phyloP scores from a whole-genome alignment of 2,329 filamentous ascomycete species.

The Epichloe sibirici region DNA sequence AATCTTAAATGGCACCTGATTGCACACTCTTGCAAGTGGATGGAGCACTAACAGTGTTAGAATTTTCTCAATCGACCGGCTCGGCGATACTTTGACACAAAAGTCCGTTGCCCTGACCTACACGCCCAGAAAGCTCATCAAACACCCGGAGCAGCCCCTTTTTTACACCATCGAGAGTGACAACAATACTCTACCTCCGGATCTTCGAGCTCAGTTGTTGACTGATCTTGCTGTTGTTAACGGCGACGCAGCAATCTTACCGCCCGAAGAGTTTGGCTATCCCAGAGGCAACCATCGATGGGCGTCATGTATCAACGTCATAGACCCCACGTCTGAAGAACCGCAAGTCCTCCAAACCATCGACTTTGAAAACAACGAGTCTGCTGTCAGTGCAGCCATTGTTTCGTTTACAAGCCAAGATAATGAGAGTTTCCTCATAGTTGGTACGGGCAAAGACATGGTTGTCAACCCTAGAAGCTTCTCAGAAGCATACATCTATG shows the following conservation, averaged over 20 bases:
- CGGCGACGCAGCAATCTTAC: slow-evolving; percentile 57
- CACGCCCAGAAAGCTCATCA: slow-evolving; percentile 77
- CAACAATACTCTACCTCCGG: slow-evolving; percentile 75
- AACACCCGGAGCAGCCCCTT: slow-evolving; percentile 74
- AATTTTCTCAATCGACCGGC: slow-evolving; percentile 82
- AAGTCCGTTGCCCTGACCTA: slow-evolving; percentile 79
- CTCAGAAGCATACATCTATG: slow-evolving; percentile 73
- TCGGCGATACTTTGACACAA: slow-evolving; percentile 76
- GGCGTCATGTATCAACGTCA: slow-evolving; percentile 88
- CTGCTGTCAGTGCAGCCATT: slow-evolving; percentile 72
- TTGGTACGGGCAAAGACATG: slow-evolving; percentile 90
- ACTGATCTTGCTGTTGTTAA: slow-evolving; percentile 59
- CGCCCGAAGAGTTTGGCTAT: slow-evolving; percentile 79
- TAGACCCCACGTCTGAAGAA: slow-evolving; percentile 72
- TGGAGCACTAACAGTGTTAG: slow-evolving; percentile 26
- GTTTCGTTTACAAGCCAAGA: slow-evolving; percentile 83
- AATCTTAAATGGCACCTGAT: slow-evolving; percentile 1
- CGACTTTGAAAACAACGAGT: slow-evolving; percentile 80
- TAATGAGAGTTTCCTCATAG: slow-evolving; percentile 79
- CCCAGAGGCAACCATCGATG: slow-evolving; percentile 74
- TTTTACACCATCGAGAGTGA: slow-evolving; percentile 95
- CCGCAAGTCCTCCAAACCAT: slow-evolving; percentile 58
- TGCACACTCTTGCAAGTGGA: not conserved
- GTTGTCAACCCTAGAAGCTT: slow-evolving; percentile 64
- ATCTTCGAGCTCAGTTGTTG: slow-evolving; percentile 63